Base-by-base conservation (phyloP, 805 yeast species). In the Ogataea salicorniae region DNA sequence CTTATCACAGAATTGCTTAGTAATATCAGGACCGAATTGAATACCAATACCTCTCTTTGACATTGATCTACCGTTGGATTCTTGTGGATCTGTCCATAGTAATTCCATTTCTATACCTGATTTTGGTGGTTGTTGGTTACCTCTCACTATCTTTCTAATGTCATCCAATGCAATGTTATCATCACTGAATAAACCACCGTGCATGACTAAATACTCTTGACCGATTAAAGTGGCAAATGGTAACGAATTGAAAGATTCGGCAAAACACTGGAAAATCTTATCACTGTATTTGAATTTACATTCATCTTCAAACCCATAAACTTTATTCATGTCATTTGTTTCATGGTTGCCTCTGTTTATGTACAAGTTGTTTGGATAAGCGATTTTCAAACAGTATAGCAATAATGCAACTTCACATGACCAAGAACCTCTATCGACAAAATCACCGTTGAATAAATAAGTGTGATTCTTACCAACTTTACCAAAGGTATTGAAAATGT, bases 341-440 rank as follows among this genome's bases (percentile, higher is more conserved):
- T 94, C 99, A 67, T 94, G 99, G 65, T 94, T 94, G 26, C 99
- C 99, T 62, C 99, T 77, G 69, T 94, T 94, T 51, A 94, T 65
- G 67, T 70, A 90, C 40, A 92, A 66, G 40, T 76, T 74, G 2
- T 69, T 60, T 15, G 99, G 99, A 59, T 76, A 84, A 34, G 84
- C 66, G 34, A 90, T 72, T 68, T 94, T 94, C 66, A 87, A 76
- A 13, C 83, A 75, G 64, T 87, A 90, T 39, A 88, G 74, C 31
- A 85, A 72, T 41, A 94, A 69, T 2, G 97, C 97, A 41, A 94
- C 96, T 64, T 94, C 99, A 62, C 96, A 87, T 4, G 97, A 89
- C 98, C 99, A 92, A 16, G 96, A 87, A 6, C 99, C 99, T 61
- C 99, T 77, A 65, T 94, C 99, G 4, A 94, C 99, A 68, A 94